These are phyloP conservation scores for Avena sativa DNA, from an alignment of 176 grass and related monocot genomes.

Conservation along the genomic window DNA sequence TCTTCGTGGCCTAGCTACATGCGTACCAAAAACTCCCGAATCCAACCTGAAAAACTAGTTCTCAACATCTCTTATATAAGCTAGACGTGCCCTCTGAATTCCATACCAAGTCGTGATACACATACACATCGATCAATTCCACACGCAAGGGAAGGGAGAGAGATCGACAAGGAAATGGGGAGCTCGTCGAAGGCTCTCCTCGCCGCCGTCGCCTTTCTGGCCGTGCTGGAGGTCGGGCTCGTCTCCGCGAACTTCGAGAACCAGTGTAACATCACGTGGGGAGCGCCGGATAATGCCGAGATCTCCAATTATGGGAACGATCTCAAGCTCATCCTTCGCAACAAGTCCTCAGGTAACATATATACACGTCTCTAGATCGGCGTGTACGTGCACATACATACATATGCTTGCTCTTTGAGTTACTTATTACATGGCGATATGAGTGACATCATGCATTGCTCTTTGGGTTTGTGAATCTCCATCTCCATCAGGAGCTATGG, in stretches of 20 bases:
- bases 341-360: constrained; percentile 39
- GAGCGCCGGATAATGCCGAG: constrained; percentile 5
- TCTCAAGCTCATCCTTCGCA: constrained; percentile 41
- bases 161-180: neutral
- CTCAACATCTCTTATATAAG: neutral
- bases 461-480: neutral
- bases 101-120: neutral
- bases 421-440: neutral
- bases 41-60: neutral
- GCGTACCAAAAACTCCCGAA: constrained; percentile 10
- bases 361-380: neutral
- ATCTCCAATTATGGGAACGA: constrained; percentile 4
- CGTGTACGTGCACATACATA: too few species aligned
- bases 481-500: constrained; percentile 39
- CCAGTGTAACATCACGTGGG: constrained; percentile 41
- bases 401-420: neutral
- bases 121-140: neutral
- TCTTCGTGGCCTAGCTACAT: constrained; percentile 28
- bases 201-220: constrained; percentile 21
- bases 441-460: neutral
- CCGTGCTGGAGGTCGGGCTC: constrained; percentile 15
- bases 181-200: constrained; percentile 13
- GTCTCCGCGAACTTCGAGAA: constrained; percentile 32
- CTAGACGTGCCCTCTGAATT: neutral
- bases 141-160: neutral